These are phyloP conservation scores for Talaromyces sp. DNA, from an alignment of 2,329 filamentous ascomycete species.

Conservation along the genomic window DNA sequence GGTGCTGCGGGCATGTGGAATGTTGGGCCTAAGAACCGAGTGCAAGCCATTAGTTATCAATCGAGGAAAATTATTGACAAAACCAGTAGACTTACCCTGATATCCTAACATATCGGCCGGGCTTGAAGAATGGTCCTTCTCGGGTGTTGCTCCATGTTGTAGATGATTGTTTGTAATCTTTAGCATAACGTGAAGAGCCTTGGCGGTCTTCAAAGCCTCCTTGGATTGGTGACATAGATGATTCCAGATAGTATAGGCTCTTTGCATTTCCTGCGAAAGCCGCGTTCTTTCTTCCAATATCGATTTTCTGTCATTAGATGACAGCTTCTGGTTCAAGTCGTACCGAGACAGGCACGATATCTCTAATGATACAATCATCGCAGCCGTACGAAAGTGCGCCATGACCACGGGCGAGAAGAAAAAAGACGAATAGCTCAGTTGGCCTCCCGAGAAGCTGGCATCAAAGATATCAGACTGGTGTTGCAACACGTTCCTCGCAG, in stretches of 20 bases:
- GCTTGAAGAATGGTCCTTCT: background rate
- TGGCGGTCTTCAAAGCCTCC: constrained; percentile 14
- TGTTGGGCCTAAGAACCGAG: background rate
- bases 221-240: constrained; percentile 15
- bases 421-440: constrained; percentile 10
- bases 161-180: constrained; percentile 15
- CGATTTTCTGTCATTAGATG: constrained; percentile 6
- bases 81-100: background rate
- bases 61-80: background rate
- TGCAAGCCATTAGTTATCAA: background rate
- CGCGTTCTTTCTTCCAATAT: constrained; percentile 12
- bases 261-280: constrained; percentile 13
- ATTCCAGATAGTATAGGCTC: constrained; percentile 14
- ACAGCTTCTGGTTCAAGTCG: constrained; percentile 14
- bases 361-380: constrained; percentile 17
- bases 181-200: constrained; percentile 16
- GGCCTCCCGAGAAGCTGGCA: background rate
- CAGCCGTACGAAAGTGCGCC: constrained; percentile 14
- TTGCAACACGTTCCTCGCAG: background rate
- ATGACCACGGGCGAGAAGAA: constrained; percentile 14
- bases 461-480: constrained; percentile 4
- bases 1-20: background rate
- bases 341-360: constrained; percentile 13
- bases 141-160: constrained; percentile 15
- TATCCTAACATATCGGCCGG: background rate